Evolutionary conservation across 1,139 yeast species (phyloP).

Genomic region (Pichia sp.): DNA sequence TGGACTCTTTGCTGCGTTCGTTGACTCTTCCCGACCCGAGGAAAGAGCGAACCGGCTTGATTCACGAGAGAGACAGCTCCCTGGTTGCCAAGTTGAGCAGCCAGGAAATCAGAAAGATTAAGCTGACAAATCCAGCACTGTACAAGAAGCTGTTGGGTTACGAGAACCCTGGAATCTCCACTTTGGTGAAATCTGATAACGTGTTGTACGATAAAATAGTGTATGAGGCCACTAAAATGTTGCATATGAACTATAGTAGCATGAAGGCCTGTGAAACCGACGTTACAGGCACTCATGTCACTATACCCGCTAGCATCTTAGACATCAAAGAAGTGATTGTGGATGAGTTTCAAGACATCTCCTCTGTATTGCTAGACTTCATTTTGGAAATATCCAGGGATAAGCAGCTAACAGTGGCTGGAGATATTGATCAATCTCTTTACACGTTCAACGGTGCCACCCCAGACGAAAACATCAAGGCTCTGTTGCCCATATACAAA

Average conservation of each 20-base stretch:
- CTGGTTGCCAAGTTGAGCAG: background rate
- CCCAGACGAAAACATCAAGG: conserved; percentile 16
- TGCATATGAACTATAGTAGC: background rate
- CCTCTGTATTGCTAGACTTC: conserved; percentile 45
- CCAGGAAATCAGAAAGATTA: background rate
- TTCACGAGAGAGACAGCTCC: background rate
- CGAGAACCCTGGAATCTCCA: background rate
- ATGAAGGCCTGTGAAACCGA: background rate
- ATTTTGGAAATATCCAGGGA: conserved; percentile 36
- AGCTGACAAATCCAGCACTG: background rate
- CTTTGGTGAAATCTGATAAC: conserved; percentile 8
- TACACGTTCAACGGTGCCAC: conserved; percentile 60
- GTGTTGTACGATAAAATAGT: conserved; percentile 17
- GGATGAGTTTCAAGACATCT: conserved; percentile 76
- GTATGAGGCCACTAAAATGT: conserved; percentile 15
- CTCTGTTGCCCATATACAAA: conserved; percentile 8
- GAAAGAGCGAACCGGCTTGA: background rate
- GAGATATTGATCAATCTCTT: conserved; percentile 71
- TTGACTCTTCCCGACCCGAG: background rate
- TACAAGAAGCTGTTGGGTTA: conserved; percentile 8
- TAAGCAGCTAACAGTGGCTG: conserved; percentile 61
- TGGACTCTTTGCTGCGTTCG: conserved; percentile 4
- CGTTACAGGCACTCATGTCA: background rate
- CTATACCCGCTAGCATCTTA: background rate
- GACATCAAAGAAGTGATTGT: conserved; percentile 39